These are phyloP conservation scores for Phaeoacremonium minimum DNA, from an alignment of 2,329 filamentous ascomycete genomes.

Conservation along the genomic window DNA sequence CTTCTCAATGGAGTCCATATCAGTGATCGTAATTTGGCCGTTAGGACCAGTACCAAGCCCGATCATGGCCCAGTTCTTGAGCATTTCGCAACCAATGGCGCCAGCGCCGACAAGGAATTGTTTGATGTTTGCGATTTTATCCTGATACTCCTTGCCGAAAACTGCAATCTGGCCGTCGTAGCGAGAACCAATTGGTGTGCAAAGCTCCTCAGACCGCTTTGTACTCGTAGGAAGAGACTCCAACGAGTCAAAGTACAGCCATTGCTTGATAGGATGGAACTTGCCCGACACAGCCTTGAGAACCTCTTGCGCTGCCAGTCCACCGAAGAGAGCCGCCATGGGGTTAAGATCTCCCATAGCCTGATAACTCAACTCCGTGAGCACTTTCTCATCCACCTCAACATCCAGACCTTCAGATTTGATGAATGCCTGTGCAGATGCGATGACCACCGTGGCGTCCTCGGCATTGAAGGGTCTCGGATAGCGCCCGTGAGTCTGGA, in stretches of 20 bases:
- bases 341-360: slow-evolving; percentile 86
- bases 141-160: slow-evolving; percentile 88
- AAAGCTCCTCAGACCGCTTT: slow-evolving; percentile 77
- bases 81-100: slow-evolving; percentile 97
- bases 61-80: slow-evolving; percentile 99
- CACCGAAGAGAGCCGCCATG: slow-evolving; percentile 93
- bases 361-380: slow-evolving; percentile 92
- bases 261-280: slow-evolving; percentile 93
- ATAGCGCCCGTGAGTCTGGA: slow-evolving; percentile 67
- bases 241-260: slow-evolving; percentile 97
- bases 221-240: slow-evolving; percentile 80
- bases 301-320: slow-evolving; percentile 88
- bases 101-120: slow-evolving; percentile 95
- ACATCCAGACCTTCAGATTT: slow-evolving; percentile 71
- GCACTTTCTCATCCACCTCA: slow-evolving; percentile 86
- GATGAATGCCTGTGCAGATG: slow-evolving; percentile 70
- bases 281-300: slow-evolving; percentile 97
- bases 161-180: slow-evolving; percentile 98
- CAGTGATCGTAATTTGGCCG: slow-evolving; percentile 87
- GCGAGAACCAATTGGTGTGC: slow-evolving; percentile 77
- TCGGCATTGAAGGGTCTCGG: slow-evolving; percentile 80
- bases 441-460: slow-evolving; percentile 75
- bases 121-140: slow-evolving; percentile 85
- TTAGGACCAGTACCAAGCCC: slow-evolving; percentile 84
- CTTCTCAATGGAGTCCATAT: slow-evolving; percentile 98